Evolutionary conservation across 768 basidiomycete species (phyloP).

Genomic region (Boletus insuetus): DNA sequence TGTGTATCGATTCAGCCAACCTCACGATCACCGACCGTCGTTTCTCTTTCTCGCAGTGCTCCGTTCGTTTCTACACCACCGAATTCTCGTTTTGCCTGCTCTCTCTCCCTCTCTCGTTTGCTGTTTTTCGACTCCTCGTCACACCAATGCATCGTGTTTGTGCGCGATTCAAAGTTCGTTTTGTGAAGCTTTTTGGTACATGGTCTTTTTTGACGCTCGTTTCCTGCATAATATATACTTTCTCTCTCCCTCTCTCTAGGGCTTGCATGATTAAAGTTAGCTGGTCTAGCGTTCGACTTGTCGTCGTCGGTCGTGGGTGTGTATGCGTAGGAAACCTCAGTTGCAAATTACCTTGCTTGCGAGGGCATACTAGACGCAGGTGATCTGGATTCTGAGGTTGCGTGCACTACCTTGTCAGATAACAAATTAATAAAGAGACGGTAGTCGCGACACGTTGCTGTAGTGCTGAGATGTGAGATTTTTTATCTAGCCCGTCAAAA

Average conservation of each 20-base stretch:
- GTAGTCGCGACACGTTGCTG: too few species aligned
- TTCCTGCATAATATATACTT: slow-evolving; percentile 12
- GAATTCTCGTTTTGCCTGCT: slow-evolving; percentile 20
- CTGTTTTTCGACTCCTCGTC: slow-evolving; percentile 12
- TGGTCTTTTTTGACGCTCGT: slow-evolving; percentile 15
- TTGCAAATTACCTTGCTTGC: too few species aligned
- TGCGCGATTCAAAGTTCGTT: slow-evolving; percentile 9
- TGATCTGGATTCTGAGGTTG: too few species aligned
- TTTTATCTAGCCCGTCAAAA: too few species aligned
- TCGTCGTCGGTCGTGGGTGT: neutral
- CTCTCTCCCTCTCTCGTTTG: slow-evolving; percentile 7
- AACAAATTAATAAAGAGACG: too few species aligned
- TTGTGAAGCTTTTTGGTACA: slow-evolving; percentile 22
- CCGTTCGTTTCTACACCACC: slow-evolving; percentile 6
- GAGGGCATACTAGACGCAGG: too few species aligned
- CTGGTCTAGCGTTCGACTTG: slow-evolving; percentile 15
- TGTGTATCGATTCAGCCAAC: slow-evolving; percentile 25
- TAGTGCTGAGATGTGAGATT: too few species aligned
- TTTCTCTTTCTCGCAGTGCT: slow-evolving; percentile 18
- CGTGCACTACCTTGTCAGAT: too few species aligned
- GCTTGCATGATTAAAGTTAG: slow-evolving; percentile 14
- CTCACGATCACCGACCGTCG: slow-evolving; percentile 7
- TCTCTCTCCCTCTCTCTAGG: neutral
- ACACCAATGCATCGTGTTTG: slow-evolving; percentile 1
- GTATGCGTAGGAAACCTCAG: neutral